phyloP scores from a whole-genome alignment of 2,329 filamentous ascomycete species.

The Keithomyces neogunnii region DNA sequence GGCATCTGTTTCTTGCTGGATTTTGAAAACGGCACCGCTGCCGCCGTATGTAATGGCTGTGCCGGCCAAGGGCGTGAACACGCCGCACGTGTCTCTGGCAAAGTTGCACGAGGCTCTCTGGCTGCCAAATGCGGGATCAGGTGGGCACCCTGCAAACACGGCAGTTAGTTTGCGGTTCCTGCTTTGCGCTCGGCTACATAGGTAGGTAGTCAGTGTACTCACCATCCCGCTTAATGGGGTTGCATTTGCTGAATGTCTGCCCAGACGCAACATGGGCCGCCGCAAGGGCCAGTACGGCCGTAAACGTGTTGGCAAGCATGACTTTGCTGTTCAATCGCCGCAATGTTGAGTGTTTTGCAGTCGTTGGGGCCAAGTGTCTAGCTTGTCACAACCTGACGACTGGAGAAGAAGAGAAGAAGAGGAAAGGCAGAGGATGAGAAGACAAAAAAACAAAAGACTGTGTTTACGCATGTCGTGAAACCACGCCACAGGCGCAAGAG shows the following conservation, averaged over 20 bases:
- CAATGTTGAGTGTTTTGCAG: too few species aligned
- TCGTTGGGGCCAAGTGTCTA: too few species aligned
- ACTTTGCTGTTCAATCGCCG: too few species aligned
- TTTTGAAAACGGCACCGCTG: conserved; percentile 36
- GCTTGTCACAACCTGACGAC: too few species aligned
- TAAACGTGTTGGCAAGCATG: background rate
- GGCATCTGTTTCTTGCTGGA: conserved; percentile 45
- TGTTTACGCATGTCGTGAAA: too few species aligned
- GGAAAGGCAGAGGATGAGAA: too few species aligned
- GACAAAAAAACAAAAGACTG: too few species aligned
- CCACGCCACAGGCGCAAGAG: too few species aligned
- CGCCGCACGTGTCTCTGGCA: conserved; percentile 48
- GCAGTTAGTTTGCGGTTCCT: background rate
- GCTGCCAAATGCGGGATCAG: conserved; percentile 59
- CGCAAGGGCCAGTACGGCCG: background rate
- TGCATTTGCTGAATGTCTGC: background rate
- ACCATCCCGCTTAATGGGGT: background rate
- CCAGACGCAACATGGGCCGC: background rate
- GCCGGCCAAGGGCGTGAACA: conserved; percentile 16
- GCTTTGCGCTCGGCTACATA: background rate
- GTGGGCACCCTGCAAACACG: conserved; percentile 38
- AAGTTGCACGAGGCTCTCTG: conserved; percentile 54
- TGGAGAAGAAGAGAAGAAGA: too few species aligned
- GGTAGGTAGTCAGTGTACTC: background rate
- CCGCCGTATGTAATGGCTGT: conserved; percentile 16